Conservation (phyloP, 78 protist species). For the Dictyostelium firmibasis region DNA sequence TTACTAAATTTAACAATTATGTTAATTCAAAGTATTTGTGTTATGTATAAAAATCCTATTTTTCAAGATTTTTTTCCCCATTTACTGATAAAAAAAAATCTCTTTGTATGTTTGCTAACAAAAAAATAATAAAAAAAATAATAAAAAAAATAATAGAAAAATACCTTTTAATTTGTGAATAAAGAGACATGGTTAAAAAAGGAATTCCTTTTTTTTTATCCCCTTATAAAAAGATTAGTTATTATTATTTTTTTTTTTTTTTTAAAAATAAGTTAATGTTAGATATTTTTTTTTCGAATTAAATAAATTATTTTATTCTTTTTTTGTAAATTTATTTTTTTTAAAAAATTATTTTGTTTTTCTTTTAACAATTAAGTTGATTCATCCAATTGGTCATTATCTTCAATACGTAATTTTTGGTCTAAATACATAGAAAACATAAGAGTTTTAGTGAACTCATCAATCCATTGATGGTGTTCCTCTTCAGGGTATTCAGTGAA, state of each 20-base stretch:
- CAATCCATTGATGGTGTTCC: slow-evolving; percentile 29
- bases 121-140: too few species aligned
- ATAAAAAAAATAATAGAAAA: too few species aligned
- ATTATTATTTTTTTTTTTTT: too few species aligned
- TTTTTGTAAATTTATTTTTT: not conserved
- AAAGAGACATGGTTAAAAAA: too few species aligned
- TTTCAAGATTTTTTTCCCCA: not conserved
- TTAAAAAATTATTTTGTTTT: not conserved
- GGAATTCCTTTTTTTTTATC: not conserved
- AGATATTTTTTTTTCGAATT: not conserved
- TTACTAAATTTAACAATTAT: not conserved
- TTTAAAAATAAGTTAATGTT: too few species aligned
- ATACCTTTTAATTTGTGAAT: not conserved
- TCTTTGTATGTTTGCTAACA: not conserved
- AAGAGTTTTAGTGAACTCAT: slow-evolving; percentile 5
- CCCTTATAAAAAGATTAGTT: not conserved
- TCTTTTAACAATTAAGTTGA: not conserved
- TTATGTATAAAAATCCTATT: not conserved
- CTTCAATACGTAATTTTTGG: slow-evolving; percentile 19
- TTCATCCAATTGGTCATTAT: slow-evolving; percentile 35
- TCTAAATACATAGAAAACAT: slow-evolving; percentile 56
- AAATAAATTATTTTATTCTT: too few species aligned
- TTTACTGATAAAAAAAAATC: too few species aligned
- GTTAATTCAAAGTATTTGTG: not conserved
- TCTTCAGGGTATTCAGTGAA: slow-evolving; percentile 1